These are phyloP conservation scores for Teratosphaeria pseudoeucalypti DNA, from an alignment of 2,329 filamentous ascomycete genomes.

Conservation along the genomic window DNA sequence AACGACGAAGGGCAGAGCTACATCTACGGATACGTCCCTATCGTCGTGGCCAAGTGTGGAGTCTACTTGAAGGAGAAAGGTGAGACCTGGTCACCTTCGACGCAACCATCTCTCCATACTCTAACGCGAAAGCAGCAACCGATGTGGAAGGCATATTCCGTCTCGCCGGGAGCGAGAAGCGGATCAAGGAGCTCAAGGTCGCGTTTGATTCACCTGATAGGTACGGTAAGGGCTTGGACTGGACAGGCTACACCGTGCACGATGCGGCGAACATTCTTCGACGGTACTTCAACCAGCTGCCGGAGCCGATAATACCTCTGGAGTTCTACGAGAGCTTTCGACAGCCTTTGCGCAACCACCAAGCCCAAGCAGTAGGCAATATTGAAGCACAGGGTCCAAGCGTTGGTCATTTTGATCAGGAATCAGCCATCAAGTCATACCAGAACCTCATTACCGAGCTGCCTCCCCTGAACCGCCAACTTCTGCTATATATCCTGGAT, in stretches of 20 bases:
- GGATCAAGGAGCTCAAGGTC: constrained; percentile 90
- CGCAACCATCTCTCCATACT: constrained; percentile 16
- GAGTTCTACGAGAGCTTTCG: constrained; percentile 89
- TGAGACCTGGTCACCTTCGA: constrained; percentile 34
- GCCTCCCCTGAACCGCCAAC: constrained; percentile 82
- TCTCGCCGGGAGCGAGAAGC: constrained; percentile 88
- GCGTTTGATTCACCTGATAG: constrained; percentile 90
- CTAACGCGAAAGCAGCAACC: constrained; percentile 52
- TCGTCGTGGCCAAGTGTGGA: constrained; percentile 95
- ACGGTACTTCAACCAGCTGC: constrained; percentile 89
- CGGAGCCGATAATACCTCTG: constrained; percentile 90
- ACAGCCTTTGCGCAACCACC: constrained; percentile 61
- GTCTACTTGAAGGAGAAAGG: constrained; percentile 97
- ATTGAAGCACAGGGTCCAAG: constrained; percentile 55
- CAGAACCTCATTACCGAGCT: constrained; percentile 87
- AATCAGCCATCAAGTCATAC: constrained; percentile 68
- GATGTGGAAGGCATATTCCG: constrained; percentile 95
- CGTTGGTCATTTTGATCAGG: constrained; percentile 62
- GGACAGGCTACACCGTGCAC: constrained; percentile 96
- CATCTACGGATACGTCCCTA: constrained; percentile 96
- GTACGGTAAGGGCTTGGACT: constrained; percentile 93
- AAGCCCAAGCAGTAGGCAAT: constrained; percentile 60
- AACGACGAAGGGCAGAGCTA: constrained; percentile 90
- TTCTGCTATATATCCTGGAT: constrained; percentile 91
- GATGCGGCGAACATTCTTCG: constrained; percentile 95